A percentile compares a stretch with the other conserved stretches of the same genome.
phyloP scores from a whole-genome alignment of 2,329 filamentous ascomycete genomes.

The Claviceps africana region DNA sequence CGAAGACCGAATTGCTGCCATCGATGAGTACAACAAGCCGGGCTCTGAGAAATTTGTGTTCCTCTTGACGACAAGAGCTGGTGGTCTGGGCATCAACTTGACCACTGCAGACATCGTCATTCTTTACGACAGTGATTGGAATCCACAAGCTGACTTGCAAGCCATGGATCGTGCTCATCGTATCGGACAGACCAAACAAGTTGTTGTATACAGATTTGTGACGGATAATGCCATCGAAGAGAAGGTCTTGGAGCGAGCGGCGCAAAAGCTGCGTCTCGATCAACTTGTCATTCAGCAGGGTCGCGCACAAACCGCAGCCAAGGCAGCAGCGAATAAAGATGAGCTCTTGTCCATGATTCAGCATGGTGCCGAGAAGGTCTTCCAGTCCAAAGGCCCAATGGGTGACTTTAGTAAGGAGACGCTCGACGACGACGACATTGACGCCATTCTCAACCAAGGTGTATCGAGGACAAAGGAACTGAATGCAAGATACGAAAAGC shows the following conservation, averaged over 20 bases:
- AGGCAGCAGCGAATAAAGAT: slow-evolving; percentile 88
- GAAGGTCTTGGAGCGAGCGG: slow-evolving; percentile 90
- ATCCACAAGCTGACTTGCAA: slow-evolving; percentile 93
- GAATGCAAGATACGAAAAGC: slow-evolving; percentile 88
- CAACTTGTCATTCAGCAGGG: slow-evolving; percentile 98
- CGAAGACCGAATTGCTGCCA: slow-evolving; percentile 92
- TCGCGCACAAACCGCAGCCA: slow-evolving; percentile 76
- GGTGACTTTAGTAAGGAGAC: slow-evolving; percentile 47
- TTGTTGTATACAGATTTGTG: slow-evolving; percentile 90
- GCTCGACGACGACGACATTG: slow-evolving; percentile 79
- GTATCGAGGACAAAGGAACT: slow-evolving; percentile 81
- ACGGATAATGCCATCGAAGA: slow-evolving; percentile 98
- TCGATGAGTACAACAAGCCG: slow-evolving; percentile 96
- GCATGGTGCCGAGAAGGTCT: slow-evolving; percentile 91
- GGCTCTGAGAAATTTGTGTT: slow-evolving; percentile 95
- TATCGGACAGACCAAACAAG: slow-evolving; percentile 97
- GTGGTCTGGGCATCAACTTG: slow-evolving; percentile 91
- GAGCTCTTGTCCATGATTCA: slow-evolving; percentile 97
- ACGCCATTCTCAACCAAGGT: slow-evolving; percentile 71
- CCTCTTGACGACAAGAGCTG: slow-evolving; percentile 84
- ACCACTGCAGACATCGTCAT: slow-evolving; percentile 92
- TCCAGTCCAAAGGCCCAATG: slow-evolving; percentile 56
- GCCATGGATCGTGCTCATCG: slow-evolving; percentile 98
- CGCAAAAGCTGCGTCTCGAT: slow-evolving; percentile 90
- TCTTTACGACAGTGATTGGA: slow-evolving; percentile 97